Conservation (phyloP, 2,329 filamentous ascomycete species). For the Fusarium beomiforme region DNA sequence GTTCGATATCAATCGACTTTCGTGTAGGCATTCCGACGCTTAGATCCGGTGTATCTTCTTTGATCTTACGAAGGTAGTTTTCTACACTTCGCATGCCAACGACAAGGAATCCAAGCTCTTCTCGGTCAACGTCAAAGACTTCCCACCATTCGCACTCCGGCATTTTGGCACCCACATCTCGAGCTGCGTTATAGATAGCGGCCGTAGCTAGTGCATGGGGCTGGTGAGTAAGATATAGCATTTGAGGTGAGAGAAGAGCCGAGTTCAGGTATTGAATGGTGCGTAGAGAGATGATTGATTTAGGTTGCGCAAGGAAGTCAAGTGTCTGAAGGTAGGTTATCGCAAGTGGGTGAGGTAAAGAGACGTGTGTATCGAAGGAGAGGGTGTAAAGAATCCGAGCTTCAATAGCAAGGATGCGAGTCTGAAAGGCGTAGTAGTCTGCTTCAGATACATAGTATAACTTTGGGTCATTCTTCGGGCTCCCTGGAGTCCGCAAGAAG, state of each 20-base stretch:
- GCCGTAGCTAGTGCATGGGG: constrained; percentile 86
- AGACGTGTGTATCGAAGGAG: constrained; percentile 85
- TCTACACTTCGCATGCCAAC: constrained; percentile 85
- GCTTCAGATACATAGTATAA: constrained; percentile 78
- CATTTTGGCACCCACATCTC: constrained; percentile 79
- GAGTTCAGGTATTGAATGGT: constrained; percentile 86
- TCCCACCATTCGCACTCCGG: constrained; percentile 95
- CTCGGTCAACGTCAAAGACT: constrained; percentile 93
- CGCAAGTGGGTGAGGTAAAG: constrained; percentile 85
- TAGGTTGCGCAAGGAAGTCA: constrained; percentile 65
- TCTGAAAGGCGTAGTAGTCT: constrained; percentile 72
- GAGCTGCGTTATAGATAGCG: constrained; percentile 88
- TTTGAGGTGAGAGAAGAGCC: constrained; percentile 84
- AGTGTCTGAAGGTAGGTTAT: constrained; percentile 94
- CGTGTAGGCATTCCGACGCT: constrained; percentile 65
- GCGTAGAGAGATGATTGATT: constrained; percentile 67
- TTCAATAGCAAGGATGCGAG: constrained; percentile 77
- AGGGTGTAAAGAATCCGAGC: constrained; percentile 78
- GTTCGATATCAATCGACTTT: constrained; percentile 66
- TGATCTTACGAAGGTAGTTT: constrained; percentile 71
- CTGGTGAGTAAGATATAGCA: constrained; percentile 92
- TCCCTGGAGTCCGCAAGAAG: constrained; percentile 56
- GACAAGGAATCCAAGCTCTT: constrained; percentile 92
- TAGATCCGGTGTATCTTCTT: constrained; percentile 62
- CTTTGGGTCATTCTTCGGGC: constrained; percentile 54